phyloP scores from a whole-genome alignment of 768 basidiomycete genomes.

The Mycena haematopus region DNA sequence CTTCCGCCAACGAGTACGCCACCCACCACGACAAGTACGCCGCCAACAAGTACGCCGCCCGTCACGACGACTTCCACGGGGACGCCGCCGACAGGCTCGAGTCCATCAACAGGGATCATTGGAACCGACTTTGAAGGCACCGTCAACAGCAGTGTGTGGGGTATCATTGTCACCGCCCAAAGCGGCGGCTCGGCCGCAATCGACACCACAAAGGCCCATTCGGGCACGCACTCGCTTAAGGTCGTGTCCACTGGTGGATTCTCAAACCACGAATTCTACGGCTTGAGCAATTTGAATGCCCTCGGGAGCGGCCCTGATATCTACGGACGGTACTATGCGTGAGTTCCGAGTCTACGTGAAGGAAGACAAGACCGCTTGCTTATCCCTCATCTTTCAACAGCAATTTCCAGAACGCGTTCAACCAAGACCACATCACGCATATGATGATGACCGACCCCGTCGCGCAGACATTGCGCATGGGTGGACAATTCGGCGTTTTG shows the following conservation, averaged over 20 bases:
- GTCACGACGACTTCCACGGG: constrained; percentile 25
- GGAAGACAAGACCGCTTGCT: constrained; percentile 15
- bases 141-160: constrained; percentile 26
- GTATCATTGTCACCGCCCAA: constrained; percentile 30
- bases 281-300: constrained; percentile 28
- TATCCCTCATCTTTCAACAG: constrained; percentile 26
- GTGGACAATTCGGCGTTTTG: constrained; percentile 33
- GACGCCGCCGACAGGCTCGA: constrained; percentile 23
- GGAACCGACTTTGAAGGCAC: constrained; percentile 31
- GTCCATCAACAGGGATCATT: constrained; percentile 25
- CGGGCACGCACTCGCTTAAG: constrained; percentile 30
- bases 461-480: constrained; percentile 32
- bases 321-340: constrained; percentile 31
- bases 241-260: constrained; percentile 29
- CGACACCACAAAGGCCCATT: constrained; percentile 31
- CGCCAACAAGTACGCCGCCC: constrained; percentile 21
- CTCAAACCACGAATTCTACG: constrained; percentile 29
- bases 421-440: constrained; percentile 30
- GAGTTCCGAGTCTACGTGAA: constrained; percentile 24
- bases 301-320: constrained; percentile 28
- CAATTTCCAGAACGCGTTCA: constrained; percentile 31
- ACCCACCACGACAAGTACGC: no score
- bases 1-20: constrained; percentile 20
- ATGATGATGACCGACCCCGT: constrained; percentile 34
- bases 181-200: constrained; percentile 30